Evolutionary conservation across 140 eudicot species (phyloP).

Genomic region (Bidens hawaiensis): DNA sequence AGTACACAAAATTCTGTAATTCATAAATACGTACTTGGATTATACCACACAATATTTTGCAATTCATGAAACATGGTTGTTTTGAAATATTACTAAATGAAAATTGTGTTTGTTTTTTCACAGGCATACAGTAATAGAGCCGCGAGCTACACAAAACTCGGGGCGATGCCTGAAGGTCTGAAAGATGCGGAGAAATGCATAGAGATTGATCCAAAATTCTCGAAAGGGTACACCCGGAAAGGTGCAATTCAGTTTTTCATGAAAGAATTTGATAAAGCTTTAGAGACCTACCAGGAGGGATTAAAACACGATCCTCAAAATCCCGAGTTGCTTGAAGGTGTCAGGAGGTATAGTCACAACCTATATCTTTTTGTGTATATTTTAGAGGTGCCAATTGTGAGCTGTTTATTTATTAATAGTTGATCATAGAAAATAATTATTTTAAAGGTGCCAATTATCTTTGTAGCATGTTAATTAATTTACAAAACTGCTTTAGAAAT

Average conservation of each 20-base stretch:
- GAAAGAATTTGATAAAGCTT: slow-evolving; percentile 92
- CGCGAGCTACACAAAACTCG: slow-evolving; percentile 83
- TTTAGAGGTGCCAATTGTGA: background rate
- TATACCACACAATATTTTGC: too few relatives aligned
- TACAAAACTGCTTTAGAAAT: too few relatives aligned
- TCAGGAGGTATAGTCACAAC: slow-evolving; percentile 52
- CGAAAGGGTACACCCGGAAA: slow-evolving; percentile 88
- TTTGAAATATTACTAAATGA: background rate
- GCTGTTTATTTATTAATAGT: background rate
- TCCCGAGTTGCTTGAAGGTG: slow-evolving; percentile 79
- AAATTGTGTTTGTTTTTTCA: background rate
- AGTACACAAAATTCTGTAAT: background rate
- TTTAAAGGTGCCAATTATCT: too few relatives aligned
- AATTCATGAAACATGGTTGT: background rate
- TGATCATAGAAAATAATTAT: too few relatives aligned
- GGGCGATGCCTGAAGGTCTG: slow-evolving; percentile 86
- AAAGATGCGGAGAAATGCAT: slow-evolving; percentile 95
- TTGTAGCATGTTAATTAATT: too few relatives aligned
- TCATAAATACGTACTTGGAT: too few relatives aligned
- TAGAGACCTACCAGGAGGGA: slow-evolving; percentile 91
- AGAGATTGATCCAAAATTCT: slow-evolving; percentile 86
- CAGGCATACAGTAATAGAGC: slow-evolving; percentile 92
- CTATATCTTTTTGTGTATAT: background rate
- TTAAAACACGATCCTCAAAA: slow-evolving; percentile 80
- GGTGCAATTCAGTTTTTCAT: slow-evolving; percentile 93